Conservation (phyloP, 2,329 filamentous ascomycete genomes). For the Achaetomium macrosporum region DNA sequence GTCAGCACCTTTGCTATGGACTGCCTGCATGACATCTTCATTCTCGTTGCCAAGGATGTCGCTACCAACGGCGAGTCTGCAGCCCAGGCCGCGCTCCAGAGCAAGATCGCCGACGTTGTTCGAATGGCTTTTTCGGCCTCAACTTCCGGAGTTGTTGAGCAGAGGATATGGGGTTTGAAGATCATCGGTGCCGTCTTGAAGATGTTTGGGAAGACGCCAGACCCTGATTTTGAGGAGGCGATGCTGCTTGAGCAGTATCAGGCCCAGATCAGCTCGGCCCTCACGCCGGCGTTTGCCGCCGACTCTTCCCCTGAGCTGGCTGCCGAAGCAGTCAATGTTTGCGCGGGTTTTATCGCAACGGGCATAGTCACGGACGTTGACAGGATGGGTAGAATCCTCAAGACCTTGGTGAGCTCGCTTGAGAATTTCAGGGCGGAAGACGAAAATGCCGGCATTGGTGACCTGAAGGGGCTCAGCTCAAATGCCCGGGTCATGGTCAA, state of each 20-base stretch:
- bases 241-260: constrained; percentile 97
- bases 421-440: constrained; percentile 84
- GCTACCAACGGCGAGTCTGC: constrained; percentile 71
- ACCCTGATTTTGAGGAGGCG: constrained; percentile 96
- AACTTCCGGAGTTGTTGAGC: constrained; percentile 83
- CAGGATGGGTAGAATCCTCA: constrained; percentile 96
- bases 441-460: constrained; percentile 82
- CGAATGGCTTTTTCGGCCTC: constrained; percentile 97
- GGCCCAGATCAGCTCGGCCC: constrained; percentile 91
- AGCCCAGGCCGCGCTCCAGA: constrained; percentile 73
- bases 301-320: constrained; percentile 95
- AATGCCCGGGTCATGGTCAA: constrained; percentile 99
- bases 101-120: constrained; percentile 83
- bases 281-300: constrained; percentile 91
- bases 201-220: constrained; percentile 91
- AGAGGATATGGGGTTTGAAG: constrained; percentile 84
- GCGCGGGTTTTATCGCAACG: constrained; percentile 94
- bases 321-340: constrained; percentile 93
- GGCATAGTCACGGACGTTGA: constrained; percentile 97
- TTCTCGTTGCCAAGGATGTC: constrained; percentile 71
- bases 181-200: constrained; percentile 91
- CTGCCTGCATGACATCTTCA: constrained; percentile 76
- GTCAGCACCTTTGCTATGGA: constrained; percentile 90
- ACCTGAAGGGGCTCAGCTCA: constrained; percentile 84
- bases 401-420: constrained; percentile 81